These are phyloP conservation scores for Agastache rugosa DNA, from an alignment of 257 asterid species.

Conservation along the genomic window DNA sequence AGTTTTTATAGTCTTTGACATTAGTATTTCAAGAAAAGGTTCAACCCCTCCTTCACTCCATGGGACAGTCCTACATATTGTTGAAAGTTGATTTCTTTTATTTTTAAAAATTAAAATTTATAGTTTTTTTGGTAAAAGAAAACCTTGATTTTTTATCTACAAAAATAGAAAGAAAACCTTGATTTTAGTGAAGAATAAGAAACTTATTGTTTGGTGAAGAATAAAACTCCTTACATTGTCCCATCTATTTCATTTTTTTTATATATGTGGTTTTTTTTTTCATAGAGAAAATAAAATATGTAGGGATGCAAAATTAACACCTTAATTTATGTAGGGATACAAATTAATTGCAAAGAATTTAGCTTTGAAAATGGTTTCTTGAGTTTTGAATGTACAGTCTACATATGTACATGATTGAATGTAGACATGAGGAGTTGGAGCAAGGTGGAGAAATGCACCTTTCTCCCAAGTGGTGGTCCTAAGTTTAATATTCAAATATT, in stretches of 20 bases:
- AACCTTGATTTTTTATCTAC: not conserved
- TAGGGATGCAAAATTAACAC: not conserved
- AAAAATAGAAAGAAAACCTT: not conserved
- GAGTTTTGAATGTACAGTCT: conserved; percentile 29
- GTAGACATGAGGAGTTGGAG: conserved; percentile 52
- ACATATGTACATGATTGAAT: conserved; percentile 26
- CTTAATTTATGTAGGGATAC: not conserved
- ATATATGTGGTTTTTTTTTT: not conserved
- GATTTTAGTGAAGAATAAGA: conserved; percentile 1
- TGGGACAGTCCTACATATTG: conserved; percentile 43
- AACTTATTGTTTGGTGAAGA: not conserved
- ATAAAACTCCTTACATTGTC: not conserved
- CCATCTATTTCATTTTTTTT: not conserved
- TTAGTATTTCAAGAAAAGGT: conserved; percentile 41
- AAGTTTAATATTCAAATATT: conserved; percentile 34
- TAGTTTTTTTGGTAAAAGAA: not conserved
- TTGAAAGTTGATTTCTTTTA: conserved; percentile 15
- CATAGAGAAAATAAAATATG: not conserved
- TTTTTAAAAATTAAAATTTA: no score
- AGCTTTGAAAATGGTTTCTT: conserved; percentile 27
- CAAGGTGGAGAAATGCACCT: conserved; percentile 44
- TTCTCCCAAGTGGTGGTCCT: conserved; percentile 45
- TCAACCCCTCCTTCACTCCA: conserved; percentile 53
- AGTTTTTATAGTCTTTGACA: conserved; percentile 14
- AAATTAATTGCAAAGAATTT: not conserved